These are phyloP conservation scores for Verticillium nonalfalfae DNA, from an alignment of 2,329 filamentous ascomycete genomes.

Conservation along the genomic window DNA sequence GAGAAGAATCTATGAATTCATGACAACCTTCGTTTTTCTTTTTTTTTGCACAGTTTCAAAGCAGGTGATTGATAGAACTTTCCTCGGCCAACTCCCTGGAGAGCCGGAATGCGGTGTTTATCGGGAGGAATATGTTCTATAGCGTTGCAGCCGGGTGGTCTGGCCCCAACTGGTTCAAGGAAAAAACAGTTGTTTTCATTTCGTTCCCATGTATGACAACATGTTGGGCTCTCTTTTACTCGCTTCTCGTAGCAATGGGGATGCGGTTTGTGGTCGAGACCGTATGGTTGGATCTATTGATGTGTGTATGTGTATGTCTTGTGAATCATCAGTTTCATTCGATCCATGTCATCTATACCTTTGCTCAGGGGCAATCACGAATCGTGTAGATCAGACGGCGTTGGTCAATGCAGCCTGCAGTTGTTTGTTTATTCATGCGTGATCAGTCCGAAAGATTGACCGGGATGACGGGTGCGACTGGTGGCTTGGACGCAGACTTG, in stretches of 20 bases:
- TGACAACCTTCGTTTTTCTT: not conserved
- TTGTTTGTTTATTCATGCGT: not conserved
- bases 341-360: not conserved
- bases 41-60: not conserved
- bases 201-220: conserved; percentile 5
- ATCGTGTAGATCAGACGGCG: not conserved
- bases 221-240: conserved; percentile 1
- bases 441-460: not conserved
- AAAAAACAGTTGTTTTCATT: not conserved
- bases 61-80: not conserved
- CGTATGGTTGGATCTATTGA: not conserved
- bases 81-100: not conserved
- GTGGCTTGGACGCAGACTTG: not conserved
- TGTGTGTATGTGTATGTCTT: not conserved
- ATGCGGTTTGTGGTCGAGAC: conserved; percentile 10
- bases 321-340: not conserved
- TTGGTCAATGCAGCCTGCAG: not conserved
- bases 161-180: not conserved
- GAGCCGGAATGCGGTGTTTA: not conserved
- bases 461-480: not conserved
- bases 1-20: conserved; percentile 2
- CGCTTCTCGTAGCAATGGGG: conserved; percentile 6
- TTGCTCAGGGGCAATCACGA: not conserved
- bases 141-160: not conserved
- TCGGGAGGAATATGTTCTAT: not conserved